These are phyloP conservation scores for Podaxis sp. DNA, from an alignment of 768 basidiomycete species.

Conservation along the genomic window DNA sequence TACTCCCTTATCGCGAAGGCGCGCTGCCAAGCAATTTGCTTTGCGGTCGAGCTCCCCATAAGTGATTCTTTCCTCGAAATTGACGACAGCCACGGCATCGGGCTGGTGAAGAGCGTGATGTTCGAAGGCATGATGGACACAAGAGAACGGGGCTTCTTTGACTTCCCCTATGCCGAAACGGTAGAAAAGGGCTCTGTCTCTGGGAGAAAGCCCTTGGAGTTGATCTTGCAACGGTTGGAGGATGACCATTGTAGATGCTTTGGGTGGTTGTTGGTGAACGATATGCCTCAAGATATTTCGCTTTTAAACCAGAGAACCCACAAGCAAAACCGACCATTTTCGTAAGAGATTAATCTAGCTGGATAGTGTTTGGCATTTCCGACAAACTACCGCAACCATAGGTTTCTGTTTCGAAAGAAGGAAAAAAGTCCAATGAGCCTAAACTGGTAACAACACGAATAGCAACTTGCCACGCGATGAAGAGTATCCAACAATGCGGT, in stretches of 20 bases:
- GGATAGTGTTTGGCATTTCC: conserved; percentile 19
- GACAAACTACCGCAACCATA: conserved; percentile 24
- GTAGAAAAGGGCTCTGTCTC: conserved; percentile 43
- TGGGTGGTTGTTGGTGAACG: conserved; percentile 15
- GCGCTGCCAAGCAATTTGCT: conserved; percentile 45
- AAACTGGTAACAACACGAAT: conserved; percentile 22
- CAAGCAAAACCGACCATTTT: conserved; percentile 17
- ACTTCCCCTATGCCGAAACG: conserved; percentile 44
- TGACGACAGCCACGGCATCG: conserved; percentile 47
- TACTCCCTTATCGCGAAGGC: conserved; percentile 44
- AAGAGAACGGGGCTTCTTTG: conserved; percentile 40
- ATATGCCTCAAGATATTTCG: conserved; percentile 11
- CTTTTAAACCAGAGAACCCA: conserved; percentile 21
- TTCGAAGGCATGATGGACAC: conserved; percentile 58
- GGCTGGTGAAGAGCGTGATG: conserved; percentile 42
- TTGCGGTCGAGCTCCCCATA: conserved; percentile 50
- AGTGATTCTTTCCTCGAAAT: conserved; percentile 46
- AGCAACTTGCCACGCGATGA: conserved; percentile 22
- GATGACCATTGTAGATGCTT: conserved; percentile 23
- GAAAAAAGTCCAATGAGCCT: conserved; percentile 20
- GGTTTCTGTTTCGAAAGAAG: background rate
- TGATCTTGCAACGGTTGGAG: conserved; percentile 21
- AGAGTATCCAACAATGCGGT: background rate
- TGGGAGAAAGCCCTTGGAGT: conserved; percentile 34
- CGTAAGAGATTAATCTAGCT: conserved; percentile 18